Conservation (phyloP, 2,329 filamentous ascomycete species). For the Aureobasidium sp. region DNA sequence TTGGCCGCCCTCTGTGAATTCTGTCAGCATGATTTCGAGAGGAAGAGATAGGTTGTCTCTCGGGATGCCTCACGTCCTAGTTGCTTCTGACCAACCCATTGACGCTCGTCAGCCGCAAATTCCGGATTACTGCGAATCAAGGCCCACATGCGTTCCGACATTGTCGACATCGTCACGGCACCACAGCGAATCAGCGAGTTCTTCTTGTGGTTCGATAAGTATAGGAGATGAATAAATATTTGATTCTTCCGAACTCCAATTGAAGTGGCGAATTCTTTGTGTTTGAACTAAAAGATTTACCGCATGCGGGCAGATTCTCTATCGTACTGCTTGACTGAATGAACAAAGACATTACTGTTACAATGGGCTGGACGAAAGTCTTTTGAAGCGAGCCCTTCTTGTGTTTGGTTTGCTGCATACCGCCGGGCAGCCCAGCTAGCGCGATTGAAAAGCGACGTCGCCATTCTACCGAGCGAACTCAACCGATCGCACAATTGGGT, state of each 20-base stretch:
- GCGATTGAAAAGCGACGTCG: neutral
- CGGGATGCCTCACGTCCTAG: neutral
- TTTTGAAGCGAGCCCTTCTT: neutral
- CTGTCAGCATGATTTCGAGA: neutral
- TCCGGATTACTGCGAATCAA: neutral
- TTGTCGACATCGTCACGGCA: neutral
- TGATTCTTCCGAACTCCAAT: neutral
- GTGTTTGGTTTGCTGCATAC: neutral
- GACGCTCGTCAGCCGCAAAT: neutral
- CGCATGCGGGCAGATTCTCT: neutral
- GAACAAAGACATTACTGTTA: neutral
- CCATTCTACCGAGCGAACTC: neutral
- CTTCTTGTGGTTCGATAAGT: neutral
- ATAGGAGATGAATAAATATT: neutral
- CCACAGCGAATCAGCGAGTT: neutral
- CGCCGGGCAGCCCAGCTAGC: neutral
- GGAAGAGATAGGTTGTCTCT: neutral
- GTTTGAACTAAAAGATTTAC: neutral
- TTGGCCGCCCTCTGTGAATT: neutral
- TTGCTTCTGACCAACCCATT: conserved; percentile 5
- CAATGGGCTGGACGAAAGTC: neutral
- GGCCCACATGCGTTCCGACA: neutral
- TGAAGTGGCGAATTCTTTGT: neutral
- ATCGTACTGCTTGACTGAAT: neutral
- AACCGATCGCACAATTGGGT: neutral